Evolutionary conservation across 495 filamentous ascomycete species (phyloP).

Genomic region (Staphylotrichum tortipilum): DNA sequence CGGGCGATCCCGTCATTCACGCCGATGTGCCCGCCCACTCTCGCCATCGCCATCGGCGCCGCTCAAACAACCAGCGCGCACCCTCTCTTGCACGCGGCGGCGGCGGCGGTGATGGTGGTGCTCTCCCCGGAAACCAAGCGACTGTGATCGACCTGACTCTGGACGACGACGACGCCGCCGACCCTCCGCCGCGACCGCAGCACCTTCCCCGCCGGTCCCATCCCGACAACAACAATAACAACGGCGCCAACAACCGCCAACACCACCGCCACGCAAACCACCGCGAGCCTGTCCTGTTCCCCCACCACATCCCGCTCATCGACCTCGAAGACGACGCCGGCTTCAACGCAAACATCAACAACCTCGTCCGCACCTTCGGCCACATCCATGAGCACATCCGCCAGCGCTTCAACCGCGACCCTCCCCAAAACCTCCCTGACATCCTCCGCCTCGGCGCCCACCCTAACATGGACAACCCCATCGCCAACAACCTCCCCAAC

Average conservation of each 20-base stretch:
- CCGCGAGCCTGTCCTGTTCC: not conserved
- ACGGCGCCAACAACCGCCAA: not conserved
- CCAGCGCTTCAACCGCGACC: not conserved
- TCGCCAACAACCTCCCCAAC: slow-evolving; percentile 20
- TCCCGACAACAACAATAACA: not conserved
- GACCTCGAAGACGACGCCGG: not conserved
- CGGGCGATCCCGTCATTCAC: not conserved
- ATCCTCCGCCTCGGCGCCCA: slow-evolving; percentile 11
- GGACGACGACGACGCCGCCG: slow-evolving; percentile 23
- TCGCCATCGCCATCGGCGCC: too few species aligned
- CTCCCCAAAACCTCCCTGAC: slow-evolving; percentile 13
- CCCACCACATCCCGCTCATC: not conserved
- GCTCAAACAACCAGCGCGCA: slow-evolving; percentile 27
- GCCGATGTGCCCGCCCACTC: not conserved
- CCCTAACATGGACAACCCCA: slow-evolving; percentile 17
- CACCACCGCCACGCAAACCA: not conserved
- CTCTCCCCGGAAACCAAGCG: slow-evolving; percentile 22
- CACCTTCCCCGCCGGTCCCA: not conserved
- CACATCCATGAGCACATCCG: not conserved
- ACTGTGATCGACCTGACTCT: slow-evolving; percentile 34
- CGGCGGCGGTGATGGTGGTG: too few species aligned
- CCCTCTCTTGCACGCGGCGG: slow-evolving; percentile 35
- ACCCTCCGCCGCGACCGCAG: not conserved
- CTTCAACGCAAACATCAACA: not conserved
- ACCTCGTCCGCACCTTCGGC: not conserved